A percentile compares a stretch with the other conserved stretches of the same genome.
phyloP scores from a whole-genome alignment of 164 flowering plant species.

The Vitis rotundifolia region DNA sequence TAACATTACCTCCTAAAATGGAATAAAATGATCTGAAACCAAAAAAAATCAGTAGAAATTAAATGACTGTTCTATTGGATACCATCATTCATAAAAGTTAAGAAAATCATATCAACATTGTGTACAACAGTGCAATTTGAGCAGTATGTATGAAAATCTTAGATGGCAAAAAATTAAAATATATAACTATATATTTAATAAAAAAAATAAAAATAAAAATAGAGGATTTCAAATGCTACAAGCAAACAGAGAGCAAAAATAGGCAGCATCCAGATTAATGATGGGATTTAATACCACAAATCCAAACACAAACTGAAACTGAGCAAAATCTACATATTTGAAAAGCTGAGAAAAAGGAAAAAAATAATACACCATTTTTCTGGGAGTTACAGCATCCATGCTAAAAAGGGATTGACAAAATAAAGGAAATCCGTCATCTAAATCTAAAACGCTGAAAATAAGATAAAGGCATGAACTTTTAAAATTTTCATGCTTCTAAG shows the following conservation, averaged over 20 bases:
- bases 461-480: neutral
- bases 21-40: neutral
- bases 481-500: neutral
- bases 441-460: neutral
- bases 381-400: neutral
- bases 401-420: neutral
- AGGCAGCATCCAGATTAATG: neutral
- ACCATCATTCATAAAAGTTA: neutral
- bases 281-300: neutral
- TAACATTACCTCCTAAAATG: slow-evolving; percentile 8
- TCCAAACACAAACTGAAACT: neutral
- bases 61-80: too few species aligned
- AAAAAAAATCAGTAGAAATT: neutral
- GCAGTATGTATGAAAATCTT: neutral
- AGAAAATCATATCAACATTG: neutral
- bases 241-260: neutral
- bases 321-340: too few species aligned
- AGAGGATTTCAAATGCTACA: neutral
- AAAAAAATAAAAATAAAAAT: too few species aligned
- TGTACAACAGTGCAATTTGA: neutral
- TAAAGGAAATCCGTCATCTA: too few species aligned
- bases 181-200: neutral
- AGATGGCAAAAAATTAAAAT: neutral
- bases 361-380: neutral
- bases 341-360: too few species aligned